Evolutionary conservation across 2,329 filamentous ascomycete species (phyloP).

Genomic region (Xylariaceae sp.): DNA sequence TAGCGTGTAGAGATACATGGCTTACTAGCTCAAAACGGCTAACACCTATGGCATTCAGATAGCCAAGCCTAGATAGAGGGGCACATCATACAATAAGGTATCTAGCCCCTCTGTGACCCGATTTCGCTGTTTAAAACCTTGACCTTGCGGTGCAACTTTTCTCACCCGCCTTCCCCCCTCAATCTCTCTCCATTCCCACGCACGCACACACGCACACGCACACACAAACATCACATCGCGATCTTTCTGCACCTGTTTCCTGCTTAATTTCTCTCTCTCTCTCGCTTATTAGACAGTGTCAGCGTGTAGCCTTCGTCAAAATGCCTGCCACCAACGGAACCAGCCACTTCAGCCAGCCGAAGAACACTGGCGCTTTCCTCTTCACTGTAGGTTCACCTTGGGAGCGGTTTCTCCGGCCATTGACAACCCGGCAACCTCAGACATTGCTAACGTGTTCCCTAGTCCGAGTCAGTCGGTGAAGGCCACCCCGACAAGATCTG

Average conservation of each 20-base stretch:
- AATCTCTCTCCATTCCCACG: slow-evolving; percentile 4
- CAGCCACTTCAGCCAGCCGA: slow-evolving; percentile 38
- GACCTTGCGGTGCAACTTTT: slow-evolving; percentile 6
- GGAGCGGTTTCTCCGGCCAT: neutral
- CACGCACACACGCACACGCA: slow-evolving; percentile 1
- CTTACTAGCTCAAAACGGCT: neutral
- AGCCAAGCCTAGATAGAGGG: slow-evolving; percentile 7
- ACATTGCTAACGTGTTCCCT: slow-evolving; percentile 18
- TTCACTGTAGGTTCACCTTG: slow-evolving; percentile 59
- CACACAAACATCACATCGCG: slow-evolving; percentile 3
- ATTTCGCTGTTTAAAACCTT: slow-evolving; percentile 20
- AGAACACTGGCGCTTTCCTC: slow-evolving; percentile 68
- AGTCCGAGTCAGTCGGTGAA: slow-evolving; percentile 85
- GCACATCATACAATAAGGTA: slow-evolving; percentile 7
- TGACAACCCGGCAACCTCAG: neutral
- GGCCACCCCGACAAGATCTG: slow-evolving; percentile 95
- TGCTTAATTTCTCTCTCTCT: slow-evolving; percentile 17
- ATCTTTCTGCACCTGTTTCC: slow-evolving; percentile 5
- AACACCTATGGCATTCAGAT: slow-evolving; percentile 17
- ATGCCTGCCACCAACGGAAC: slow-evolving; percentile 53
- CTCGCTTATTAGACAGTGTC: slow-evolving; percentile 14
- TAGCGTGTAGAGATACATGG: too few species aligned
- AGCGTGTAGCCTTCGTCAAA: slow-evolving; percentile 35
- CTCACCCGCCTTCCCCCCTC: slow-evolving; percentile 5
- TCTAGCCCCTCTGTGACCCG: slow-evolving; percentile 9